Base-by-base conservation (phyloP, 306 rosid species). In the Casuarina cunninghamiana region DNA sequence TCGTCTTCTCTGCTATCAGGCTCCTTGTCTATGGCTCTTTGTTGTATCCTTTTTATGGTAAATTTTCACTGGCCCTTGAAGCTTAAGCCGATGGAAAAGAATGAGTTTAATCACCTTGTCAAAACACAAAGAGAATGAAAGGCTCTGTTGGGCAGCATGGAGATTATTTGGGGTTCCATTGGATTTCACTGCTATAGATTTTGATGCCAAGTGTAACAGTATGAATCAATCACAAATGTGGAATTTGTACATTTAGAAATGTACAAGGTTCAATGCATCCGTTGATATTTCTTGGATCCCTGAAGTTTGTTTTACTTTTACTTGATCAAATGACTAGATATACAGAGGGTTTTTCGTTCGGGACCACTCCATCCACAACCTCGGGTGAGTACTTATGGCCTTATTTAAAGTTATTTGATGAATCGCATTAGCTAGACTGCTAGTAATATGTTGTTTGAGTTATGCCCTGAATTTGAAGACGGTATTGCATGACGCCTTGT, bases 341-440 rank as follows among this genome's bases (percentile, higher is more conserved):
- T 92, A 84, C 97, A 95, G 85, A 95, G 87, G 82, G 86, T 94
- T 83, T 91, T 90, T 80, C 97, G 97, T 13, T 86, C 92, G 0
- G 98, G 97, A 65, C 88, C 91, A 0, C 89, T 87, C 77, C 96
- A 87, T 87, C 97, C 97, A 21, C 97, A 92, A 16, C 98, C 98
- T 69, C 89, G 98, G 86, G 98, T 92, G 53, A 75, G 91, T 68
- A 37, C 38, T 66, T 74, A 37, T 16, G 5, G 72, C 9, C 69
- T 12, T 77, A 58, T 41, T 73, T 50, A 21, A 65, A 41, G 10
- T n/a, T 73, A 16, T 39, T 69, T 11, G 73, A 75, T 55, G 39
- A 35, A 37, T 61, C 35, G 43, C 41, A 37, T 39, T 37, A 41
- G 50, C 16, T 66, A 49, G 49, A 42, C 54, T 44, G 35, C 37